These are phyloP conservation scores for Lasiodiplodia citricola DNA, from an alignment of 2,329 filamentous ascomycete genomes.

Conservation along the genomic window DNA sequence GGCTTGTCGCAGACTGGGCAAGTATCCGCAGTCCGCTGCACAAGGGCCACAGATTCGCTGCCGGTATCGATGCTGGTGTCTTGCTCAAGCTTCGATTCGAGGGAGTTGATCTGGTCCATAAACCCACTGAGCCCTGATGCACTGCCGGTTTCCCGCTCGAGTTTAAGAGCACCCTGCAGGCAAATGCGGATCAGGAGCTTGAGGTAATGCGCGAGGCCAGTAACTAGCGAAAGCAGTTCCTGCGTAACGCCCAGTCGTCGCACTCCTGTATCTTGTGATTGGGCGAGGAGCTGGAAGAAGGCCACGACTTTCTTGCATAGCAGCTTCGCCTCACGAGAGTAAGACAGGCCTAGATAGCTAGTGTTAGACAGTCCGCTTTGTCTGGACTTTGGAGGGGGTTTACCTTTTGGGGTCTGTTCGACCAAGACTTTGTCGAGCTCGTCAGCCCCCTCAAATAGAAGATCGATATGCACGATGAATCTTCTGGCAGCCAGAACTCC, in stretches of 20 bases:
- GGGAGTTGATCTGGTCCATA: slow-evolving; percentile 78
- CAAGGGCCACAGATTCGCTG: slow-evolving; percentile 49
- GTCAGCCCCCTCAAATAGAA: slow-evolving; percentile 88
- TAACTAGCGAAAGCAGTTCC: slow-evolving; percentile 96
- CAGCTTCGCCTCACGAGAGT: slow-evolving; percentile 94
- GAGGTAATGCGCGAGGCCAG: slow-evolving; percentile 93
- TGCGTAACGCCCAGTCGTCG: slow-evolving; percentile 95
- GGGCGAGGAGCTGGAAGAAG: slow-evolving; percentile 93
- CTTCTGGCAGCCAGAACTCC: slow-evolving; percentile 93
- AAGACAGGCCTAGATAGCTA: slow-evolving; percentile 73
- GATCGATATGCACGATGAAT: slow-evolving; percentile 95
- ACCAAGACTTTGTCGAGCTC: slow-evolving; percentile 77
- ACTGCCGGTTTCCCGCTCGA: slow-evolving; percentile 81
- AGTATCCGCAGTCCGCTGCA: slow-evolving; percentile 67
- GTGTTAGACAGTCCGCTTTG: not conserved
- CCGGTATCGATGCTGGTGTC: slow-evolving; percentile 47
- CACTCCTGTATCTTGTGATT: slow-evolving; percentile 89
- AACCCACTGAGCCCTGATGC: slow-evolving; percentile 81
- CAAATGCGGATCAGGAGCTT: slow-evolving; percentile 98
- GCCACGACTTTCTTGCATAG: slow-evolving; percentile 99
- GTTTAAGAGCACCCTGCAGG: slow-evolving; percentile 86
- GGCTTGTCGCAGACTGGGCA: slow-evolving; percentile 82
- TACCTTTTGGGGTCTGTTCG: slow-evolving; percentile 75
- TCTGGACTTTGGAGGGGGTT: slow-evolving; percentile 32
- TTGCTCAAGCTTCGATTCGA: slow-evolving; percentile 62